Conservation (phyloP, 768 basidiomycete species). For the Mycena leptocephala region DNA sequence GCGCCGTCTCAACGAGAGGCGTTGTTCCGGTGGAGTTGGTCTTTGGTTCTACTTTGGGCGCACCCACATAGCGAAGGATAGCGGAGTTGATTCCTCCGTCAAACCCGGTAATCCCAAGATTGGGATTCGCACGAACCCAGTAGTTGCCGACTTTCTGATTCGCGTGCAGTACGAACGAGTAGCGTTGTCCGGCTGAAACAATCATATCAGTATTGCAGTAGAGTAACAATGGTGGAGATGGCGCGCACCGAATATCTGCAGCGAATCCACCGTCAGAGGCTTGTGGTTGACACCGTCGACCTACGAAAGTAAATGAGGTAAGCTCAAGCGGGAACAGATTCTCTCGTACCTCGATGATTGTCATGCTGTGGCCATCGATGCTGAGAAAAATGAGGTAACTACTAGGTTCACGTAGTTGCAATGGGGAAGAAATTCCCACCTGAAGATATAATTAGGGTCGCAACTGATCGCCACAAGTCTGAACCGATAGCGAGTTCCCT, state of each 20-base stretch:
- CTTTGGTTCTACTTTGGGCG: constrained; percentile 50
- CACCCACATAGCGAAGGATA: constrained; percentile 57
- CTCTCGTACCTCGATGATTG: constrained; percentile 9
- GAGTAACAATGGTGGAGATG: constrained; percentile 25
- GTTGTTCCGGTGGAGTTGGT: constrained; percentile 45
- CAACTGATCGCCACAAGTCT: constrained; percentile 65
- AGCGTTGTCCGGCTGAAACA: constrained; percentile 55
- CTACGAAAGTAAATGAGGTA: not conserved
- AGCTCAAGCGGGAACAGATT: not conserved
- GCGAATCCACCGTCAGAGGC: constrained; percentile 55
- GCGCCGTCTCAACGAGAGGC: constrained; percentile 54
- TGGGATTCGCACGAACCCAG: constrained; percentile 59
- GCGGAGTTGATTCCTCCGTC: constrained; percentile 58
- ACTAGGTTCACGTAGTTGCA: not conserved
- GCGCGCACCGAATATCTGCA: constrained; percentile 52
- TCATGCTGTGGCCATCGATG: constrained; percentile 62
- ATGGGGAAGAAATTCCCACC: constrained; percentile 11
- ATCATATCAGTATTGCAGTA: constrained; percentile 36
- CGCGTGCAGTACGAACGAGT: constrained; percentile 60
- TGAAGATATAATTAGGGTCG: constrained; percentile 61
- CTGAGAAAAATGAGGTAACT: constrained; percentile 49
- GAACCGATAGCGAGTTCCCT: constrained; percentile 62
- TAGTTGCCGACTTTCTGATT: constrained; percentile 58
- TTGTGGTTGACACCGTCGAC: constrained; percentile 56
- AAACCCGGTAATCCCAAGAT: constrained; percentile 44